Conservation (phyloP, 1,284 basidiomycete species). For the Lentinula novae-zelandiae region DNA sequence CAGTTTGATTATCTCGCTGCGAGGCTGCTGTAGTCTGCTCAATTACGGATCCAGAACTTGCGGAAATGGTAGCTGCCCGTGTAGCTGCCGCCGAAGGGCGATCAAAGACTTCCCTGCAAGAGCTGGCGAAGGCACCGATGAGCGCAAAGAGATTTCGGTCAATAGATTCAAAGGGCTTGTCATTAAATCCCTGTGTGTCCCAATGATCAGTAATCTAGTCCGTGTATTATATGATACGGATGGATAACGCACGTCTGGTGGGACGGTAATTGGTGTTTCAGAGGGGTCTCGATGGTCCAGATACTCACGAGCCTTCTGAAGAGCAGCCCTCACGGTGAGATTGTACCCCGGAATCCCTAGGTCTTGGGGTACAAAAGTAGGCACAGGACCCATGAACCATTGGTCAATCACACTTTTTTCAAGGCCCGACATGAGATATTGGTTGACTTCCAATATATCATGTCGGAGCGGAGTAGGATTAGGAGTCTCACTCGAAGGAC, state of each 20-base stretch:
- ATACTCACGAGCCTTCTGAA: conserved; percentile 45
- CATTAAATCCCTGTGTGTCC: neutral
- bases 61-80: conserved; percentile 52
- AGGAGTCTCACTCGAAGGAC: conserved; percentile 41
- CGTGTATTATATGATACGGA: neutral
- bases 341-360: conserved; percentile 43
- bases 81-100: conserved; percentile 60
- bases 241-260: conserved; percentile 4
- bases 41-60: conserved; percentile 23
- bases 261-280: conserved; percentile 26
- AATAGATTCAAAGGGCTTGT: conserved; percentile 26
- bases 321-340: conserved; percentile 36
- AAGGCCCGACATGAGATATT: conserved; percentile 71
- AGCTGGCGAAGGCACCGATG: conserved; percentile 54
- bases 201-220: neutral
- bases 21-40: conserved; percentile 18
- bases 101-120: conserved; percentile 60
- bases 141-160: conserved; percentile 71
- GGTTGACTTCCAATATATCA: conserved; percentile 77
- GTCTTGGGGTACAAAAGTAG: conserved; percentile 53
- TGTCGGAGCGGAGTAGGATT: conserved; percentile 45
- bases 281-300: conserved; percentile 32
- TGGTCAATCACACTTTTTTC: conserved; percentile 65
- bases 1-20: conserved; percentile 17
- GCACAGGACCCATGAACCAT: conserved; percentile 69